phyloP scores from a whole-genome alignment of 768 basidiomycete species.

The Xanthoconium purpureum region DNA sequence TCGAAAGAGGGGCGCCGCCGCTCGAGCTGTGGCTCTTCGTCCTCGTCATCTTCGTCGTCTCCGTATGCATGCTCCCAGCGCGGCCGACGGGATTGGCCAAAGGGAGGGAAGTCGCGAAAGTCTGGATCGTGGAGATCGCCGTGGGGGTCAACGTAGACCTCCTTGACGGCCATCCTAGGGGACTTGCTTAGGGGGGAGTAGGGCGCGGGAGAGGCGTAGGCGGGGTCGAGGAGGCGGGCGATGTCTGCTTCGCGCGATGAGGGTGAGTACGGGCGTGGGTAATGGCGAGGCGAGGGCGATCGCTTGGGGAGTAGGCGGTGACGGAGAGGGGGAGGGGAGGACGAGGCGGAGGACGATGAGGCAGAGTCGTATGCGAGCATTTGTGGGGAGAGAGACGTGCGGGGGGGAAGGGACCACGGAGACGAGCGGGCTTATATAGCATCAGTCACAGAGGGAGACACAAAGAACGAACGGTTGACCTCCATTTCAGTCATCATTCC shows the following conservation, averaged over 20 bases:
- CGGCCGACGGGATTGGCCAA: conserved; percentile 27
- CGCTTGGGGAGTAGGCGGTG: conserved; percentile 24
- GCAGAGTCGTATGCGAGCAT: conserved; percentile 19
- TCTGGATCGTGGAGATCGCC: conserved; percentile 69
- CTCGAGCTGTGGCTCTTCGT: conserved; percentile 25
- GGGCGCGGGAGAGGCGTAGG: conserved; percentile 44
- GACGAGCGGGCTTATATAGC: conserved; percentile 31
- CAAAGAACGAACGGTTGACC: conserved; percentile 27
- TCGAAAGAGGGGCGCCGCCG: conserved; percentile 19
- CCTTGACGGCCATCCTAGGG: conserved; percentile 10
- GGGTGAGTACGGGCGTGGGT: conserved; percentile 33
- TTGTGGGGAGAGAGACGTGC: neutral
- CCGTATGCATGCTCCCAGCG: conserved; percentile 34
- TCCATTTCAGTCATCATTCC: conserved; percentile 31
- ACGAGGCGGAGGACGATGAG: conserved; percentile 19
- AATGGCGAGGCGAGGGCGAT: conserved; percentile 27
- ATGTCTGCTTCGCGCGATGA: conserved; percentile 48
- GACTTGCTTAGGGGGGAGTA: conserved; percentile 24
- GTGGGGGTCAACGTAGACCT: conserved; percentile 56
- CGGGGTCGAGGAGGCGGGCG: conserved; percentile 61
- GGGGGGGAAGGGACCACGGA: conserved; percentile 12
- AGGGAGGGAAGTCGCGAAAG: conserved; percentile 58
- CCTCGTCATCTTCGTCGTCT: conserved; percentile 33
- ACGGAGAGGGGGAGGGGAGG: conserved; percentile 18
- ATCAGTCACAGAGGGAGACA: conserved; percentile 25